These are phyloP conservation scores for Cytospora chrysosperma DNA, from an alignment of 2,329 filamentous ascomycete species.

Conservation along the genomic window DNA sequence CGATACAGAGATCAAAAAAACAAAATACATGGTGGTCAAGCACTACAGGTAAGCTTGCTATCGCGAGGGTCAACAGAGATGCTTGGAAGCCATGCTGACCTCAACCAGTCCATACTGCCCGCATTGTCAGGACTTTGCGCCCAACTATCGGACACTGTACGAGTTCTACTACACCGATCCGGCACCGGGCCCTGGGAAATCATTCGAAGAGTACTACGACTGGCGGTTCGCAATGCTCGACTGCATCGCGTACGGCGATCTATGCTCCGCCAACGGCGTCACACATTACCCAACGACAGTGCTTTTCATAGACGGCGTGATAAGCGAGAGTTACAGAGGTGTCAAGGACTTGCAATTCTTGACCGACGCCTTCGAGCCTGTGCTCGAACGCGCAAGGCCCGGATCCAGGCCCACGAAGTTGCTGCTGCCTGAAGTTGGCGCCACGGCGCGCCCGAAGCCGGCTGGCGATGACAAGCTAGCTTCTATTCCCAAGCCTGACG, in stretches of 20 bases:
- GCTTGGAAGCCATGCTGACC: slow-evolving; percentile 26
- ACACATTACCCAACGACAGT: slow-evolving; percentile 72
- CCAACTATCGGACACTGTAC: slow-evolving; percentile 87
- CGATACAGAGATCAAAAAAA: slow-evolving; percentile 53
- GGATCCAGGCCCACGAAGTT: slow-evolving; percentile 71
- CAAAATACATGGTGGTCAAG: slow-evolving; percentile 57
- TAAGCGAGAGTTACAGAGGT: slow-evolving; percentile 63
- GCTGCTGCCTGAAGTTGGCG: slow-evolving; percentile 70
- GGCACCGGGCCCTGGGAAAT: slow-evolving; percentile 56
- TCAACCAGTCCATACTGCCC: slow-evolving; percentile 56
- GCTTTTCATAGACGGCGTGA: slow-evolving; percentile 76
- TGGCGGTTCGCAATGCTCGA: slow-evolving; percentile 86
- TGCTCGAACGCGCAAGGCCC: slow-evolving; percentile 74
- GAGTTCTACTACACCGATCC: slow-evolving; percentile 93
- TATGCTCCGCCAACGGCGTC: slow-evolving; percentile 69
- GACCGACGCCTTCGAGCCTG: slow-evolving; percentile 70
- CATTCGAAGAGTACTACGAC: slow-evolving; percentile 80
- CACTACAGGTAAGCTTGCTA: slow-evolving; percentile 61
- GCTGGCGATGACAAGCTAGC: slow-evolving; percentile 17
- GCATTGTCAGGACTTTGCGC: slow-evolving; percentile 78
- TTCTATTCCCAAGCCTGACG: slow-evolving; percentile 14
- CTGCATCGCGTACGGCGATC: slow-evolving; percentile 78
- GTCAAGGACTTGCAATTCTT: slow-evolving; percentile 65
- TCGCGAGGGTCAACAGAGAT: slow-evolving; percentile 11
- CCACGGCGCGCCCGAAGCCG: slow-evolving; percentile 36